These are phyloP conservation scores for Entomortierella chlamydospora DNA, from an alignment of 192 early-diverging fungal genomes.

Conservation along the genomic window DNA sequence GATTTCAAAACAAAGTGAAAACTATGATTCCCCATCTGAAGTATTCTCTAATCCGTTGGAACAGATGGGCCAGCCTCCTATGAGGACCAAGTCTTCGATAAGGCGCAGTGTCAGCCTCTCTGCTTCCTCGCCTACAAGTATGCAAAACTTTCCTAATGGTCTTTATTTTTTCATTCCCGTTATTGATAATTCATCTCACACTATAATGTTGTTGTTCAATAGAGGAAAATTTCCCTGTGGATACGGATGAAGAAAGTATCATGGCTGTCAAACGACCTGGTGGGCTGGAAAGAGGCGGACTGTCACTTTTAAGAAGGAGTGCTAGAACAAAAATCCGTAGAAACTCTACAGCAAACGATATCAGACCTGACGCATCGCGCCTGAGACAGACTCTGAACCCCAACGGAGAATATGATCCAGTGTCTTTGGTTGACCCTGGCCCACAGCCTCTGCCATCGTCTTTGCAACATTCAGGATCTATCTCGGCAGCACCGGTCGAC, in stretches of 20 bases:
- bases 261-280: slow-evolving; percentile 50
- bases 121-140: slow-evolving; percentile 40
- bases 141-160: neutral
- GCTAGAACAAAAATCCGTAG: slow-evolving; percentile 66
- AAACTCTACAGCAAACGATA: slow-evolving; percentile 58
- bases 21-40: slow-evolving; percentile 28
- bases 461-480: neutral
- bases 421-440: slow-evolving; percentile 39
- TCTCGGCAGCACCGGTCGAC: neutral
- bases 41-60: slow-evolving; percentile 34
- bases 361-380: slow-evolving; percentile 33
- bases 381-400: slow-evolving; percentile 28
- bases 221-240: slow-evolving; percentile 57
- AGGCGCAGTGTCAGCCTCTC: slow-evolving; percentile 49
- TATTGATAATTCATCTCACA: too few species aligned
- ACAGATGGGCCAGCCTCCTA: slow-evolving; percentile 32
- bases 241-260: slow-evolving; percentile 54
- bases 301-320: slow-evolving; percentile 56
- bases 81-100: slow-evolving; percentile 39
- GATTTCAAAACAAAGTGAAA: slow-evolving; percentile 10
- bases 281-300: slow-evolving; percentile 54
- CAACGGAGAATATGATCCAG: slow-evolving; percentile 37
- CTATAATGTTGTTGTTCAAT: too few species aligned
- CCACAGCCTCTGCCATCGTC: slow-evolving; percentile 27
- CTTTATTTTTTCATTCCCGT: neutral